Evolutionary conservation across 177 flowering plant genomes (phyloP), one percentile per base, ranked within the genome.

Genomic region (Telopea speciosissima): DNA sequence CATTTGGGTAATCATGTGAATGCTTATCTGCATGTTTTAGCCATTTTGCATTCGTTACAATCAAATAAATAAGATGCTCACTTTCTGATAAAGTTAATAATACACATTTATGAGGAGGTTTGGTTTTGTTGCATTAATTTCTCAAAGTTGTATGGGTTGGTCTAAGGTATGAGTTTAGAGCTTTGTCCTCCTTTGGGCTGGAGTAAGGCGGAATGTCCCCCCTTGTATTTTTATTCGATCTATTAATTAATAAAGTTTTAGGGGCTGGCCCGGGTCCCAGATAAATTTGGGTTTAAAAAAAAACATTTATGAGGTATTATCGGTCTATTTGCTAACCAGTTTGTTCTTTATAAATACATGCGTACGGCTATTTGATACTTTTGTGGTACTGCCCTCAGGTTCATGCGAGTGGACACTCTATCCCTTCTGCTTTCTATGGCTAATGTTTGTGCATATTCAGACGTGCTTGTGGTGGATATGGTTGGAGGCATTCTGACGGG

Each of bases 401-500:
- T 79, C 82, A 75, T 95, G 85, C 86, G 98, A 70, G 81, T 90
- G 74, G 99, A 95, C 73, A 70, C 89, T 11, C 73, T 95, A n/a
- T 89, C 98, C 63, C 90, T 95, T 80, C 75, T 95, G 70, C 88
- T 95, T 70, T 89, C 96, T 36, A 69, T 93, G 88, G 99, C 88
- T 59, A 89, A 95, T 86, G 83, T 90, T 68, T 73, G 88, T 33
- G 82, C 97, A 63, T 73, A 84, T 75, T 87, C 98, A 28, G 90
- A 95, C 78, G 86, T 91, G 36, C 92, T 95, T 65, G 86, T 91
- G 23, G 85, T 92, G 73, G 99, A 95, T 87, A 87, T 85, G 90
- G 83, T 92, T 76, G 91, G 93, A 73, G 99, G 99, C 56, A 77
- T 92, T 74, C 62, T 93, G 67, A 91, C 97, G 70, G 99, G 98